Evolutionary conservation across 129 eudicot genomes (phyloP).

Genomic region (Saposhnikovia divaricata): DNA sequence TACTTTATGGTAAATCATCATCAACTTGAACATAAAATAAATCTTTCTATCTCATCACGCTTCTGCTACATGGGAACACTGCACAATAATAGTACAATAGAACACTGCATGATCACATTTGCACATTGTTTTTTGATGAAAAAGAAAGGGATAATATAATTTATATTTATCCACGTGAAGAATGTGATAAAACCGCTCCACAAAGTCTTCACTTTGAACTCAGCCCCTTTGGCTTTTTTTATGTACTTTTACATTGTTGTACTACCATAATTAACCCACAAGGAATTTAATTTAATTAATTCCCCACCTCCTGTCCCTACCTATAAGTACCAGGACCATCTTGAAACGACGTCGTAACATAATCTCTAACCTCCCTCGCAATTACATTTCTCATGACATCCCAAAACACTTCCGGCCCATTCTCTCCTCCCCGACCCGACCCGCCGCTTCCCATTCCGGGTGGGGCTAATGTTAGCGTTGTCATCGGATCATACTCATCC

Average conservation of each 20-base stretch:
- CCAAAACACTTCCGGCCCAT: constrained; percentile 29
- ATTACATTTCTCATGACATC: constrained; percentile 42
- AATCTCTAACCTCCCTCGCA: constrained; percentile 43
- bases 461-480: constrained; percentile 50
- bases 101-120: not conserved
- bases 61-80: constrained; percentile 4
- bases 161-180: constrained; percentile 14
- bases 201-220: constrained; percentile 1
- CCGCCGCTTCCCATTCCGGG: constrained; percentile 42
- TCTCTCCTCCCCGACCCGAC: constrained; percentile 27
- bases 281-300: not conserved
- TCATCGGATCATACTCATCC: constrained; percentile 48
- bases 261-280: constrained; percentile 1
- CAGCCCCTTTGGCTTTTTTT: not conserved
- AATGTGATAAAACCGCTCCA: not conserved
- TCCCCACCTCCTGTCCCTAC: not conserved
- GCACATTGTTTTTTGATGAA: not conserved
- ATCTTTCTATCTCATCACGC: not conserved
- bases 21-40: not conserved
- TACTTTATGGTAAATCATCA: too few relatives aligned
- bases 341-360: constrained; percentile 37
- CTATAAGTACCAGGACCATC: constrained; percentile 35
- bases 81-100: not conserved
- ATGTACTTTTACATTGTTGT: not conserved
- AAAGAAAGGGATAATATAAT: not conserved